Evolutionary conservation across 2,329 filamentous ascomycete species (phyloP).

Genomic region (Penicillium sclerotiorum): DNA sequence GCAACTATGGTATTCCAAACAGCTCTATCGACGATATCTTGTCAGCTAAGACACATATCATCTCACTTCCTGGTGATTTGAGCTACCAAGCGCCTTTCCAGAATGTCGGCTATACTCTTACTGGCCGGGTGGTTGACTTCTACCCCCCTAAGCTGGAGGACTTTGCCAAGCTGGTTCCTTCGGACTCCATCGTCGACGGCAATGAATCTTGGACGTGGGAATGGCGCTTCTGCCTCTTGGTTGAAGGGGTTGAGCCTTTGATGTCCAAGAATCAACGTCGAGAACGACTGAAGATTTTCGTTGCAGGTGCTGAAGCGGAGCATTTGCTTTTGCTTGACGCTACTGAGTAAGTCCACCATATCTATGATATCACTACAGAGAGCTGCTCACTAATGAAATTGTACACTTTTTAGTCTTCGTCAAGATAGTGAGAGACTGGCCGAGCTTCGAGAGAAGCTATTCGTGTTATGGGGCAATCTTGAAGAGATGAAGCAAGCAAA

Average conservation of each 20-base stretch:
- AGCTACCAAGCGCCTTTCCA: constrained; percentile 66
- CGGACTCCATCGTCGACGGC: constrained; percentile 48
- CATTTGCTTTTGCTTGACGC: constrained; percentile 60
- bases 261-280: constrained; percentile 40
- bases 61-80: constrained; percentile 49
- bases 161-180: constrained; percentile 62
- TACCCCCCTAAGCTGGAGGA: constrained; percentile 69
- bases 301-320: constrained; percentile 63
- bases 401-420: constrained; percentile 55
- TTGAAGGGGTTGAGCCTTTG: constrained; percentile 66
- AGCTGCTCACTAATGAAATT: background rate
- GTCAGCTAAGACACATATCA: constrained; percentile 49
- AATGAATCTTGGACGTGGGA: constrained; percentile 61
- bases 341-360: constrained; percentile 51
- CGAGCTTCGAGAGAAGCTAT: constrained; percentile 69
- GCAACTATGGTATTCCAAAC: constrained; percentile 35
- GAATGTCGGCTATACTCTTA: constrained; percentile 69
- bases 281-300: constrained; percentile 65
- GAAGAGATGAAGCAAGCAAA: constrained; percentile 65
- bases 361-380: no score
- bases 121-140: constrained; percentile 81
- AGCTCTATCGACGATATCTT: constrained; percentile 53
- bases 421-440: constrained; percentile 52
- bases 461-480: constrained; percentile 81
- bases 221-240: constrained; percentile 78